phyloP scores from a whole-genome alignment of 768 basidiomycete species.

The Serendipita vermifera region DNA sequence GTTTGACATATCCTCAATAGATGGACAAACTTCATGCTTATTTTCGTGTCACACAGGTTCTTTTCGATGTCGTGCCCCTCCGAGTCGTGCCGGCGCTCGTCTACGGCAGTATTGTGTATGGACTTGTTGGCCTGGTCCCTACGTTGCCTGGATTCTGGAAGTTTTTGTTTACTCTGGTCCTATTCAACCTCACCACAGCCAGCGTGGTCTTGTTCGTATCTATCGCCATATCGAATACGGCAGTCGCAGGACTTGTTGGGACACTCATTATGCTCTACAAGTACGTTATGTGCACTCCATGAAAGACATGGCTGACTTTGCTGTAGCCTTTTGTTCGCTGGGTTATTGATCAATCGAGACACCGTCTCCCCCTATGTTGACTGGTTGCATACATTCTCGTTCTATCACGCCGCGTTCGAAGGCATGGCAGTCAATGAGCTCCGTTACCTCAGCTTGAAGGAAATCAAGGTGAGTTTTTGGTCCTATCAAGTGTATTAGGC shows the following conservation, averaged over 20 bases:
- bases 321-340: conserved; percentile 81
- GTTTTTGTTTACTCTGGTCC: conserved; percentile 87
- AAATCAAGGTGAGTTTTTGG: conserved; percentile 53
- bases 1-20: conserved; percentile 27
- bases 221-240: conserved; percentile 72
- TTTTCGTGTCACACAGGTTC: conserved; percentile 37
- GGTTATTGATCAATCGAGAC: conserved; percentile 87
- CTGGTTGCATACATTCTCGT: conserved; percentile 85
- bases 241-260: conserved; percentile 87
- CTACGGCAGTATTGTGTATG: conserved; percentile 91
- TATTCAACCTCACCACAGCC: conserved; percentile 95
- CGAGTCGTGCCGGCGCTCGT: conserved; percentile 90
- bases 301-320: too few species aligned
- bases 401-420: conserved; percentile 99
- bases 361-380: conserved; percentile 56
- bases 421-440: conserved; percentile 96
- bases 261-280: conserved; percentile 97
- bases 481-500: not conserved
- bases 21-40: not conserved
- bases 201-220: conserved; percentile 84
- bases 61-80: conserved; percentile 92
- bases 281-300: conserved; percentile 36
- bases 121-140: conserved; percentile 87
- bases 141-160: conserved; percentile 91
- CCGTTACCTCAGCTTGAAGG: conserved; percentile 82